A percentile compares a stretch with the other conserved stretches of the same genome.
phyloP scores from a whole-genome alignment of 345 rosid genomes.

The Sapria himalayana region DNA sequence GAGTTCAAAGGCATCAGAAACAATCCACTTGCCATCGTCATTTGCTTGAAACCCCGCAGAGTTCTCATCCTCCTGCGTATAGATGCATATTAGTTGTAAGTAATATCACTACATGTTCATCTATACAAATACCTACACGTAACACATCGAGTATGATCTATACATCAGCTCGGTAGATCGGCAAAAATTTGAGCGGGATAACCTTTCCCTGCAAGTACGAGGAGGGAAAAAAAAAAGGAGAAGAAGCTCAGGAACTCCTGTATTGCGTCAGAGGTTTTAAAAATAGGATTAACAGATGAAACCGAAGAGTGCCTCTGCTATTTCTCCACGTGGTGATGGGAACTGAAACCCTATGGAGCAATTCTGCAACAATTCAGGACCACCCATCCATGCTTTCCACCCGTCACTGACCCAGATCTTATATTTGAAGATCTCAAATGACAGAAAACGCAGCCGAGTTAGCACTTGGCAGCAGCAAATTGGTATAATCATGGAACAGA shows the following conservation, averaged over 20 bases:
- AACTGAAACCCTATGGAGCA: conserved; percentile 70
- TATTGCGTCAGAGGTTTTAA: too few relatives aligned
- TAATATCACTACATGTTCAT: too few relatives aligned
- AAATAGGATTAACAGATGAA: conserved; percentile 3
- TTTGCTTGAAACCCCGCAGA: too few relatives aligned
- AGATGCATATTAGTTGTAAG: too few relatives aligned
- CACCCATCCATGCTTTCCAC: conserved; percentile 69
- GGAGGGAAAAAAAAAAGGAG: not conserved
- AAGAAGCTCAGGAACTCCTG: too few relatives aligned
- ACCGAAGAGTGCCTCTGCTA: conserved; percentile 21
- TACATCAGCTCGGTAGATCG: conserved; percentile 38
- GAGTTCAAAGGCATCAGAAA: too few relatives aligned
- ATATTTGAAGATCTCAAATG: conserved; percentile 50
- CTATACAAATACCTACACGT: too few relatives aligned
- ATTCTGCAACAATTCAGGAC: conserved; percentile 51
- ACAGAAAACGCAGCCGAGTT: not conserved
- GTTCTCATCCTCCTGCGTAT: too few relatives aligned
- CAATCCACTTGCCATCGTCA: too few relatives aligned
- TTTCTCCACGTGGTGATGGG: conserved; percentile 21
- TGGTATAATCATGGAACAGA: too few relatives aligned
- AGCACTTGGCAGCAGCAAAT: too few relatives aligned
- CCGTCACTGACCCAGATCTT: conserved; percentile 59
- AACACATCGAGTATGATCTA: too few relatives aligned
- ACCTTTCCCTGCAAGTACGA: conserved; percentile 33
- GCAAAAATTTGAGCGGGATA: conserved; percentile 27